Evolutionary conservation across 306 rosid genomes (phyloP), one percentile per base, ranked within the genome.

Genomic region (Clitoria ternatea): DNA sequence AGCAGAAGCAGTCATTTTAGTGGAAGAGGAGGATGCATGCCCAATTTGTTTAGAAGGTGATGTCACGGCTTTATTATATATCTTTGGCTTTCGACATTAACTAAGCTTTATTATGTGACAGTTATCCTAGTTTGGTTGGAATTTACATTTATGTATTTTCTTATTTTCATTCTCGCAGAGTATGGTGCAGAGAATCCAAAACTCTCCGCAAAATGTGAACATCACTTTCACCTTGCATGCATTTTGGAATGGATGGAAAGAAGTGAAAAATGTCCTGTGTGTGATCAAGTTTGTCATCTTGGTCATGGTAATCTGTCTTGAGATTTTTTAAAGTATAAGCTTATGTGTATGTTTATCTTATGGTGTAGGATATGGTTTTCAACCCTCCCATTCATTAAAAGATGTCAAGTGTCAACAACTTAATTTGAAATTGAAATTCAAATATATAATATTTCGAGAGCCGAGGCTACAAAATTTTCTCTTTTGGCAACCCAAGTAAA

Each of bases 11-110:
- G 30, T 72, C 56, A 77, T 26, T 72, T 67, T 78, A 57, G 82
- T 55, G 2, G 96, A 87, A 70, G 95, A 94, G 66, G 96, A 89
- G 79, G 96, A 89, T 68, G 75, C 2, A 52, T 94, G 98, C 73
- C 96, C 91, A 37, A 85, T 84, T 76, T 94, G 97, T 84, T 87
- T 90, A 83, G 95, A 89, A 70, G 98, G 97, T 94, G 79, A 87
- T 55, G 49, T 11, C 56, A 29, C 2, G 60, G 10, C 35, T 75
- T 66, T 66, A 65, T 30, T 33, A 59, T 57, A 53, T 22, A 20
- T 42, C 3, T 63, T 49, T 40, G 3, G 55, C 23, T 48, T 23
- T 59, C 11, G 36, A 18, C 48, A 45, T 59, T 57, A 62, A 54
- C 37, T 47, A 19, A 35, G 42, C 32, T 14, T 61, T 52, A 35